A percentile compares a stretch with the other conserved stretches of the same genome.
Conservation (phyloP, 2,329 filamentous ascomycete genomes). For the Fusarium sp. region DNA sequence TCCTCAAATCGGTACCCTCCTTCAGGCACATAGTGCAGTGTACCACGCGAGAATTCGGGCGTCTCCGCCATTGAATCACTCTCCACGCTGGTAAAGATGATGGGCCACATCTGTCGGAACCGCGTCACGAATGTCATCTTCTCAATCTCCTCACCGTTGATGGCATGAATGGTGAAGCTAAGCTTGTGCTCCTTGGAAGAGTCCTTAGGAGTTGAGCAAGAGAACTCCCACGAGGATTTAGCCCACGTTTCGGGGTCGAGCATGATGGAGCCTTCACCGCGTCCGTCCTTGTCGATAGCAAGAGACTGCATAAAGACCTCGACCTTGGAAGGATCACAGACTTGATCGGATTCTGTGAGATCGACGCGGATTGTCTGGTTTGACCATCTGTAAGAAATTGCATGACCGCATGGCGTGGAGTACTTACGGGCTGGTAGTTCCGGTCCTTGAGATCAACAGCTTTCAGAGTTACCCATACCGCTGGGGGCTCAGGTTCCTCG, state of each 20-base stretch:
- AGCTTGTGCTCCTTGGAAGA: slow-evolving; percentile 5
- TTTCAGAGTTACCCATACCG: neutral
- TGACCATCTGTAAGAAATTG: neutral
- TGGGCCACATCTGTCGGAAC: neutral
- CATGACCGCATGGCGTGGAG: neutral
- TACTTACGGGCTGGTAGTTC: neutral
- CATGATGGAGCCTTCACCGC: neutral
- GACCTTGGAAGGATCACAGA: neutral
- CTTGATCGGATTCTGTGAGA: neutral
- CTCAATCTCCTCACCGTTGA: neutral
- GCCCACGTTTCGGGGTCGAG: neutral
- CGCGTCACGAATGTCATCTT: neutral
- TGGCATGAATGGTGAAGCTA: neutral
- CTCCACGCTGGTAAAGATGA: slow-evolving; percentile 4
- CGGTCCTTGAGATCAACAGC: neutral
- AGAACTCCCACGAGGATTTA: neutral
- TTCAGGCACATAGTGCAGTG: neutral
- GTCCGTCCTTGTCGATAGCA: neutral
- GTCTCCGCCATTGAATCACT: neutral
- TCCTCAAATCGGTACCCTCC: neutral
- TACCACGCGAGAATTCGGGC: neutral
- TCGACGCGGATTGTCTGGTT: neutral
- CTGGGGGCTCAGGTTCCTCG: neutral
- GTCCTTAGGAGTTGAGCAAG: neutral
- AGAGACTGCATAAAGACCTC: neutral